Conservation (phyloP, 2,329 filamentous ascomycete species). For the Trichoderma hamatum region DNA sequence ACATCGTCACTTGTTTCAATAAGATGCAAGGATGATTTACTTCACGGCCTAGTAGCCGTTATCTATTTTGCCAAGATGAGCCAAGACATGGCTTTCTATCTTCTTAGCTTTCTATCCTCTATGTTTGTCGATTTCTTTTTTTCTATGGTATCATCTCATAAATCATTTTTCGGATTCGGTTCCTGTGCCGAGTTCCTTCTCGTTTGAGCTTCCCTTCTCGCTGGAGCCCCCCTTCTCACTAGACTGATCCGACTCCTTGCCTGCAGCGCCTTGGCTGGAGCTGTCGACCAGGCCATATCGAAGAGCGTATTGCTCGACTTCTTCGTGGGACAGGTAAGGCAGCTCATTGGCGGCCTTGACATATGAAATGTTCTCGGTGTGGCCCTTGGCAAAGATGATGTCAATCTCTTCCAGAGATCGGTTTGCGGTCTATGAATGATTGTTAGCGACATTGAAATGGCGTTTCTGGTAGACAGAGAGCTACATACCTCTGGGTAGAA, state of each 20-base stretch:
- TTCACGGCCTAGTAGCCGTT: background rate
- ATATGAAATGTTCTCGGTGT: constrained; percentile 61
- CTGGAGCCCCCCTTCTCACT: constrained; percentile 15
- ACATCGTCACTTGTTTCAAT: background rate
- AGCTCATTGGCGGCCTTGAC: constrained; percentile 61
- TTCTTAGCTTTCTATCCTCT: background rate
- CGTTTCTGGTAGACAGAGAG: background rate
- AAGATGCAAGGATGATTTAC: background rate
- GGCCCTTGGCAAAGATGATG: constrained; percentile 62
- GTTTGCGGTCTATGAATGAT: constrained; percentile 27
- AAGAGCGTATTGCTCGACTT: constrained; percentile 54
- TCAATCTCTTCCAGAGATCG: constrained; percentile 59
- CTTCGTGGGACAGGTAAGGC: constrained; percentile 53
- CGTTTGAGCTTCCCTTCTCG: constrained; percentile 11
- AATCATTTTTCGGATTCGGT: background rate
- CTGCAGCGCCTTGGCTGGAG: constrained; percentile 8
- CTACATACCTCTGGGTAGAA: constrained; percentile 54
- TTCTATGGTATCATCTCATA: background rate
- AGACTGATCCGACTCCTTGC: background rate
- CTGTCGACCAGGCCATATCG: constrained; percentile 12
- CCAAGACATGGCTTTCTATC: background rate
- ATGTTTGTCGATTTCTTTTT: background rate
- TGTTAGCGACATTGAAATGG: constrained; percentile 3
- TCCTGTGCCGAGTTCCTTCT: background rate
- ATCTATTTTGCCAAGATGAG: background rate